These are phyloP conservation scores for Beta vulgaris DNA, from an alignment of 148 eudicot species.

Conservation along the genomic window DNA sequence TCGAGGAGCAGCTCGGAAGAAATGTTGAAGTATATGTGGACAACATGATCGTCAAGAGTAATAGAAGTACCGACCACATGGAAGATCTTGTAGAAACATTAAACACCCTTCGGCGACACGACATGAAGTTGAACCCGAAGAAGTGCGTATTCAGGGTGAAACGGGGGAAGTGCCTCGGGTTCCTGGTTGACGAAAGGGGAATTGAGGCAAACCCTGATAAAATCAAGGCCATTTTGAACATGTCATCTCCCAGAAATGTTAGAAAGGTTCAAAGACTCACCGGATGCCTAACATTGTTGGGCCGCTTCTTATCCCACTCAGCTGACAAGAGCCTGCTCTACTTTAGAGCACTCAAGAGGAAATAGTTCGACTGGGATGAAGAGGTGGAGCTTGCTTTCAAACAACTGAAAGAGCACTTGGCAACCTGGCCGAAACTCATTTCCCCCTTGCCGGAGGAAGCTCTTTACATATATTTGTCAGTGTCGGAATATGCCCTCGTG, in stretches of 20 bases:
- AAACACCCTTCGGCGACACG: not conserved
- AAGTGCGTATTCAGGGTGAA: not conserved
- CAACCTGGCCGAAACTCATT: no score
- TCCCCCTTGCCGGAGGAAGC: no score
- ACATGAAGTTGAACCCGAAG: not conserved
- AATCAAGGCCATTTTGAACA: not conserved
- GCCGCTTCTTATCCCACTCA: not conserved
- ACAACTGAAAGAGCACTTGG: no score
- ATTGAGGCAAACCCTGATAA: not conserved
- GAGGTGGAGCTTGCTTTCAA: no score
- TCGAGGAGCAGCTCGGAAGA: no score
- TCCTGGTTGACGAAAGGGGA: not conserved
- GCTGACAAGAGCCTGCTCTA: not conserved
- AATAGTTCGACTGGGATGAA: no score
- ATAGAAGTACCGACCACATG: not conserved
- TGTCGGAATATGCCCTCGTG: no score
- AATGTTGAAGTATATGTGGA: no score
- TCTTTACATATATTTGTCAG: no score
- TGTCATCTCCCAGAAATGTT: not conserved
- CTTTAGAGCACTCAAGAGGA: not conserved
- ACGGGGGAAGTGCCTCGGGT: not conserved
- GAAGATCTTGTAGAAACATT: not conserved
- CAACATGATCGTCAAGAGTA: not conserved
- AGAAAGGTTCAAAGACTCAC: not conserved
- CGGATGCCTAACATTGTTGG: not conserved